phyloP scores from a whole-genome alignment of 345 rosid species.

The Eucalyptus polyanthemos region DNA sequence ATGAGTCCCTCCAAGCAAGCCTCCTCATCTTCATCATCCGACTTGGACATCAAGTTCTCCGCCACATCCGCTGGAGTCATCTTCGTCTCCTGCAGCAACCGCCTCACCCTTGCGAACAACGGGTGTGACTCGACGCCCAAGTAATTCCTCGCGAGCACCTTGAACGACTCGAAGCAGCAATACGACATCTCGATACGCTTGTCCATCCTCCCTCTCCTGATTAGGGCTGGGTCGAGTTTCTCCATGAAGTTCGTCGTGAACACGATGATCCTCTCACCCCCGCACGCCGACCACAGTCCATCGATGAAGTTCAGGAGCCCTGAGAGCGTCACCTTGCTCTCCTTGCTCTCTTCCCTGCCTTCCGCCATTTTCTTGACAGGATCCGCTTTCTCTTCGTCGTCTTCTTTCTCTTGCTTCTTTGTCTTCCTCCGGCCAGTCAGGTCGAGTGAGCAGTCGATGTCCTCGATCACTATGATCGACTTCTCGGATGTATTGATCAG shows the following conservation, averaged over 20 bases:
- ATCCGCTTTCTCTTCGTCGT: background rate
- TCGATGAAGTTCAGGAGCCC: background rate
- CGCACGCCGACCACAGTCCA: background rate
- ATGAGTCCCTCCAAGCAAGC: background rate
- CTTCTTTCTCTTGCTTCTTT: background rate
- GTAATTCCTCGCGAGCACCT: background rate
- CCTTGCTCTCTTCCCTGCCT: background rate
- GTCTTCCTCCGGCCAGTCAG: too few species aligned
- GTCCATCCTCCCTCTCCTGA: conserved; percentile 1
- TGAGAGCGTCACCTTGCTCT: background rate
- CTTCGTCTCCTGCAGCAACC: background rate
- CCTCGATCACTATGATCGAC: background rate
- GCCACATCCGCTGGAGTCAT: background rate
- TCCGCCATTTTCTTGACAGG: background rate
- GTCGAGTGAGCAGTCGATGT: too few species aligned
- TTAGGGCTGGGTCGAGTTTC: background rate
- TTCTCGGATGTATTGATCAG: conserved; percentile 15
- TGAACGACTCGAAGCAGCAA: background rate
- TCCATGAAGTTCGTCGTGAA: background rate
- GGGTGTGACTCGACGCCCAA: background rate
- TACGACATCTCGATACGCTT: background rate
- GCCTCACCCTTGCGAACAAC: background rate
- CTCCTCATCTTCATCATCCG: background rate
- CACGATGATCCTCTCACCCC: background rate
- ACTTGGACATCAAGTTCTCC: background rate